Base-by-base conservation (phyloP, 495 filamentous ascomycete species). In the Pseudevernia furfuracea region DNA sequence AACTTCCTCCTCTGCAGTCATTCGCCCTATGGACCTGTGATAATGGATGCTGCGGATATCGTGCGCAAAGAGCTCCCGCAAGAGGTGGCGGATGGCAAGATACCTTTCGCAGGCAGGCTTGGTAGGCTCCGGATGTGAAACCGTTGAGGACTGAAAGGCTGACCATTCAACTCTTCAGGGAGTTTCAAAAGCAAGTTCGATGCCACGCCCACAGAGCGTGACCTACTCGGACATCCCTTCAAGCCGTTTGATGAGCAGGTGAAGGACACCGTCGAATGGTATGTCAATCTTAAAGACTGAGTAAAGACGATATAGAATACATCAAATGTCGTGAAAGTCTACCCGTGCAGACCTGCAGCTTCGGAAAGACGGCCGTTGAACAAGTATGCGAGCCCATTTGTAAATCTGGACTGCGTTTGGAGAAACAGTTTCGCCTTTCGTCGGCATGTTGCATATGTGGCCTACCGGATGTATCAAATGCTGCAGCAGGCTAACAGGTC, bases 1-100 rank as follows among this genome's bases (percentile, higher is more conserved):
- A 65, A 60, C 52, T 65, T 65, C 56, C 23, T 65, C n/a, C 56
- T 65, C 15, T 60, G 41, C 41, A 65, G 62, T 39, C 43, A 65
- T 19, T 12, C 36, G 21, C 62, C 62, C 12, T 60, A 1, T 38
- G 62, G 62, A n/a, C 55, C 62, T 0, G 36, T 46, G 21, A 19
- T 37, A 5, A 56, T 56, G 49, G 61, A 63, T 23, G 61, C 61
- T 32, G 61, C 37, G 19, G 49, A 41, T 15, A 63, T 63, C 21
- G 61, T 63, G 3, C 46, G 49, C 14, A 57, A 44, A 10, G 61
- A 63, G 32, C 46, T 63, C 37, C 38, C 30, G 23, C 21, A 63
- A 17, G 61, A 63, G 49, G 61, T 63, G 25, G 61, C 48, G 1
- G 32, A 63, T n/a, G 52, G 52, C 6, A 56, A 56, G 61, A 58